A percentile compares a stretch with the other conserved stretches of the same genome.
Evolutionary conservation across 805 yeast species (phyloP).

Genomic region (Candida silvicultrix): DNA sequence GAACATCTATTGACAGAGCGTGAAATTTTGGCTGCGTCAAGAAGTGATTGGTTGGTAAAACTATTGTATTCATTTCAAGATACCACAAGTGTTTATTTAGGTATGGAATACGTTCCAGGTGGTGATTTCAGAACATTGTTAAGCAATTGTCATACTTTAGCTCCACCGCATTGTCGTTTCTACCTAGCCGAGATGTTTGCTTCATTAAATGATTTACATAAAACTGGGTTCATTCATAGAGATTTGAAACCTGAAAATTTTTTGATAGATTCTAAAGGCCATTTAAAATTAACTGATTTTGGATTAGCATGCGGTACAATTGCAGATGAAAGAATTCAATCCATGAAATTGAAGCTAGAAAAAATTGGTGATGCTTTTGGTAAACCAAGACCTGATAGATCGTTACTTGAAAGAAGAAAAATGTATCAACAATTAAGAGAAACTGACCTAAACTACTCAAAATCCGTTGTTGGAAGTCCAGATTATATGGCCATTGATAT

Average conservation of each 20-base stretch:
- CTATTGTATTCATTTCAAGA: slow-evolving; percentile 94
- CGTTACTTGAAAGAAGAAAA: slow-evolving; percentile 82
- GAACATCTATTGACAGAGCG: slow-evolving; percentile 94
- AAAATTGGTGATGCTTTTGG: slow-evolving; percentile 73
- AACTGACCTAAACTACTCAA: slow-evolving; percentile 77
- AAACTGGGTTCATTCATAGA: slow-evolving; percentile 93
- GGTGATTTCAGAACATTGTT: slow-evolving; percentile 95
- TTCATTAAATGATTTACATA: slow-evolving; percentile 88
- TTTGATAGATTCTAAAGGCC: slow-evolving; percentile 84
- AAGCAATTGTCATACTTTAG: slow-evolving; percentile 86
- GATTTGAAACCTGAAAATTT: slow-evolving; percentile 96
- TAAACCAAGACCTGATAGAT: slow-evolving; percentile 48
- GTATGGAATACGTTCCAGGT: slow-evolving; percentile 99
- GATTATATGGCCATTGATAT: slow-evolving; percentile 99
- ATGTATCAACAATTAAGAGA: slow-evolving; percentile 76
- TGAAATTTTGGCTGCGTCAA: slow-evolving; percentile 91
- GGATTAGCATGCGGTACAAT: slow-evolving; percentile 97
- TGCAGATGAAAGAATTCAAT: slow-evolving; percentile 86
- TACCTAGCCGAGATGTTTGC: slow-evolving; percentile 95
- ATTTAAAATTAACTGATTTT: slow-evolving; percentile 90
- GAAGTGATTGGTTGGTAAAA: slow-evolving; percentile 95
- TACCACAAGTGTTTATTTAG: slow-evolving; percentile 79
- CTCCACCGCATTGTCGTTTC: slow-evolving; percentile 93
- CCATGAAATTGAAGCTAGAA: slow-evolving; percentile 68
- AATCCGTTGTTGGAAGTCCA: slow-evolving; percentile 96